Percentiles rank a stretch among this genome's conserved stretches.
phyloP scores from a whole-genome alignment of 106 monocot species.

The Acorus gramineus region DNA sequence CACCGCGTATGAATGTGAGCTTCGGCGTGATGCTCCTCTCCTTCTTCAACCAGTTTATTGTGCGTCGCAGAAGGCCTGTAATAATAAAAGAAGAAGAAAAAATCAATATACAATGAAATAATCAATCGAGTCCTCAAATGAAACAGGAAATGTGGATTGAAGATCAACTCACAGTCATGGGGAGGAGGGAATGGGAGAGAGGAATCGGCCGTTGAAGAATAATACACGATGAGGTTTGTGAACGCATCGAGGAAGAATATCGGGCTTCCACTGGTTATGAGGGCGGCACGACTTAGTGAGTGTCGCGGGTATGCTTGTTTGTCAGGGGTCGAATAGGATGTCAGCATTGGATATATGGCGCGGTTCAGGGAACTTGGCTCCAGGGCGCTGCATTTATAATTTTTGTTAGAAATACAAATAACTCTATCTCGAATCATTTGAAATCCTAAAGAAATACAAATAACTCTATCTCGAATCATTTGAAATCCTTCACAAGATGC shows the following conservation, averaged over 20 bases:
- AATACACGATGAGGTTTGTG: slow-evolving; percentile 83
- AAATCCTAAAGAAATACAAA: not conserved
- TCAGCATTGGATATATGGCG: slow-evolving; percentile 75
- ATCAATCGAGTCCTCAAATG: too few relatives aligned
- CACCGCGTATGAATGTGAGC: slow-evolving; percentile 72
- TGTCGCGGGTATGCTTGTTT: slow-evolving; percentile 86
- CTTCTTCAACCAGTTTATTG: slow-evolving; percentile 81
- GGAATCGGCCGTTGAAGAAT: slow-evolving; percentile 70
- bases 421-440: not conserved
- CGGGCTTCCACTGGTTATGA: slow-evolving; percentile 81
- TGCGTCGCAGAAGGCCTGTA: slow-evolving; percentile 56
- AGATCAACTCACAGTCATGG: slow-evolving; percentile 72
- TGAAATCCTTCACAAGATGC: too few relatives aligned
- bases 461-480: too few relatives aligned
- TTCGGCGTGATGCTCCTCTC: slow-evolving; percentile 86
- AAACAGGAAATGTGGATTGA: not conserved
- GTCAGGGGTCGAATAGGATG: slow-evolving; percentile 78
- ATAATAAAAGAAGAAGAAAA: not conserved
- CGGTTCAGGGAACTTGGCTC: slow-evolving; percentile 65
- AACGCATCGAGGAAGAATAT: slow-evolving; percentile 91
- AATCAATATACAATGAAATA: not conserved
- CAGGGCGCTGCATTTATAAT: slow-evolving; percentile 56
- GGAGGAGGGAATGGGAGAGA: slow-evolving; percentile 86
- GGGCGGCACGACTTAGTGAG: slow-evolving; percentile 79
- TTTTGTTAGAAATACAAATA: not conserved